Evolutionary conservation across 495 filamentous ascomycete species (phyloP), one percentile per base, ranked within the genome.

Genomic region (Xylaria bambusicola): DNA sequence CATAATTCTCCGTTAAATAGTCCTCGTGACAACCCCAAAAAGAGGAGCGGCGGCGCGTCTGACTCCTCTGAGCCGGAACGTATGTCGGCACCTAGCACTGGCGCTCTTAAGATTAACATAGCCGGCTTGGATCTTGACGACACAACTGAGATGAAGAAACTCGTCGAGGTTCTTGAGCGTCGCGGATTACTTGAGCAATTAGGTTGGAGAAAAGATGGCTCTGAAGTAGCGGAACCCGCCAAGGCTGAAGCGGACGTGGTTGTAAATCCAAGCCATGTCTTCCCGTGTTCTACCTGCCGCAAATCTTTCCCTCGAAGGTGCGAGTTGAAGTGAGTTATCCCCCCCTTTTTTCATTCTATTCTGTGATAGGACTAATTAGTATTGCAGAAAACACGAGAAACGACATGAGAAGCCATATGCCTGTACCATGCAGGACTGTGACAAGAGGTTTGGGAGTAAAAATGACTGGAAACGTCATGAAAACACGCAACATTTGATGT

Each of bases 381-480:
- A 27, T 17, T 18, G 15, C 35, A 94, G 91, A 56, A 98, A 97
- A 73, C 93, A 97, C 69, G 78, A 85, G 71, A 95, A 92, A 65
- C 87, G 94, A 8, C 94, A 97, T 70, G 81, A 86, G 23, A 85
- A 87, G 53, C 94, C 93, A 0, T 98, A 94, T 65, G 90, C 88
- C 42, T 97, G 93, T 74, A 97, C 93, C 7, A 91, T 85, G 47
- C 69, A 78, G 9, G 75, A 75, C 18, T 97, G 94, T 67, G 75
- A 77, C 47, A 94, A 91, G 62, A 81, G 73, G 2, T 96, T 97
- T 63, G 93, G 94, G 35, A 92, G 89, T 76, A 97, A 97, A 68
- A 91, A 91, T 44, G 93, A 97, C 74, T 97, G 93, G 94, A 97
- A 97, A 72, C 87, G 94, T 7, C 93, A 98, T 69, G 93, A 98